These are phyloP conservation scores for Hansenula sp. DNA, from an alignment of 1,139 yeast genomes.

Conservation along the genomic window DNA sequence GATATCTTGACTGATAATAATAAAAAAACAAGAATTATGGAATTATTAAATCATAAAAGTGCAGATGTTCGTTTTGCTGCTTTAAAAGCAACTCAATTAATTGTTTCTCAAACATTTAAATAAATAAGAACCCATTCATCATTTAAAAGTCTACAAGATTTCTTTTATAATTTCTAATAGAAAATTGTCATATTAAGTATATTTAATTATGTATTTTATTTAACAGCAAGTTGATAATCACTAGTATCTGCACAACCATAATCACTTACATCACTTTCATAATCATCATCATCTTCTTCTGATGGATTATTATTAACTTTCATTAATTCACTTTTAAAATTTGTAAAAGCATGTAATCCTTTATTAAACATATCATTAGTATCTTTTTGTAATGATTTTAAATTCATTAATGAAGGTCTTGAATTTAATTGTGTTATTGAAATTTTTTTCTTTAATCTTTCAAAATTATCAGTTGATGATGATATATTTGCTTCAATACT, in stretches of 20 bases:
- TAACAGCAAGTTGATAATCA: constrained; percentile 21
- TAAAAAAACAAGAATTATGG: constrained; percentile 78
- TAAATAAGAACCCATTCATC: too few species aligned
- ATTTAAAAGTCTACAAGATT: too few species aligned
- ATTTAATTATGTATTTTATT: constrained; percentile 6
- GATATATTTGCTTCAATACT: constrained; percentile 10
- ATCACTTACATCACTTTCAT: constrained; percentile 13
- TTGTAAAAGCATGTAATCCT: neutral
- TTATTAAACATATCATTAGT: constrained; percentile 3
- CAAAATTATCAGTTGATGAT: constrained; percentile 6
- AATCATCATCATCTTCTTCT: constrained; percentile 4
- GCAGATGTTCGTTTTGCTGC: constrained; percentile 94
- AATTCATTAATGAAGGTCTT: neutral
- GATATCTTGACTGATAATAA: constrained; percentile 45
- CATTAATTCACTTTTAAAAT: constrained; percentile 1
- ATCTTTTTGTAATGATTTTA: constrained; percentile 19
- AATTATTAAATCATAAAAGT: constrained; percentile 75
- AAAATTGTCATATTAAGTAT: neutral
- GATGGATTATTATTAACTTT: constrained; percentile 1
- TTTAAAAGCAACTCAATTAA: constrained; percentile 84
- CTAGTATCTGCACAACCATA: constrained; percentile 23
- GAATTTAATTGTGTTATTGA: constrained; percentile 15
- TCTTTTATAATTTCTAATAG: neutral
- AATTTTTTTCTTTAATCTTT: constrained; percentile 15
- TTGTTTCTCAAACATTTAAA: constrained; percentile 67